Evolutionary conservation across 768 basidiomycete species (phyloP), one percentile per base, ranked within the genome.

Genomic region (Psilocybe tampanensis): DNA sequence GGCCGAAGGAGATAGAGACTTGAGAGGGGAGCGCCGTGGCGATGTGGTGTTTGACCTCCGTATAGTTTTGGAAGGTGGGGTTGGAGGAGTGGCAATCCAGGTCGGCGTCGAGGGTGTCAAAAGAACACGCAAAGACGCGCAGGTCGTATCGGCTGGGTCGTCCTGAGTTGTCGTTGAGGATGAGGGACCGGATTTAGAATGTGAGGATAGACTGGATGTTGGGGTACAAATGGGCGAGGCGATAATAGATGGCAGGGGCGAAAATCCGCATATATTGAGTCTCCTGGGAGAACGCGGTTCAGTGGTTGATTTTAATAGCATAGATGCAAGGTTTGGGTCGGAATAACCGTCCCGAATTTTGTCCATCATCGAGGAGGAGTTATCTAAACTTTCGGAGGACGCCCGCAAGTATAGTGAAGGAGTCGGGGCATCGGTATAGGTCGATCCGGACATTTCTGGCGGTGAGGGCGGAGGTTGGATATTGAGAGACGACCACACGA

Each of bases 181-280:
- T 55, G 62, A 41, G 60, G 60, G 55, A 3, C 58, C 52, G 47
- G 49, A 52, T 15, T 59, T 48, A 18, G 62, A 57, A 59, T 59
- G 66, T 9, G 66, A 67, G 47, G 74, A 73, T 24, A 66, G 61
- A 43, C 71, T 74, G 19, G 74, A 58, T 8, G 76, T 74, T 6
- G 85, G 81, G 4, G 83, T 81, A 68, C 76, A 78, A 50, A 82
- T 63, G n/a, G 85, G 85, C 3, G 86, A 86, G 21, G 84, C 83
- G 53, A 76, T 73, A 58, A 86, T 86, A 39, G 85, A 78, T 8
- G 86, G 80, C 48, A 86, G 76, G 44, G 83, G 79, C 22, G 76
- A 65, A 62, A 81, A 80, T 33, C 70, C 73, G 60, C 69, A 72
- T 61, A 75, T 68, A 45, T 62, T 64, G 53, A 72, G 61, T 42